A percentile compares a stretch with the other conserved stretches of the same genome.
Evolutionary conservation across 352 stramenopile species (phyloP).

Genomic region (Phytophthora podocarpi): DNA sequence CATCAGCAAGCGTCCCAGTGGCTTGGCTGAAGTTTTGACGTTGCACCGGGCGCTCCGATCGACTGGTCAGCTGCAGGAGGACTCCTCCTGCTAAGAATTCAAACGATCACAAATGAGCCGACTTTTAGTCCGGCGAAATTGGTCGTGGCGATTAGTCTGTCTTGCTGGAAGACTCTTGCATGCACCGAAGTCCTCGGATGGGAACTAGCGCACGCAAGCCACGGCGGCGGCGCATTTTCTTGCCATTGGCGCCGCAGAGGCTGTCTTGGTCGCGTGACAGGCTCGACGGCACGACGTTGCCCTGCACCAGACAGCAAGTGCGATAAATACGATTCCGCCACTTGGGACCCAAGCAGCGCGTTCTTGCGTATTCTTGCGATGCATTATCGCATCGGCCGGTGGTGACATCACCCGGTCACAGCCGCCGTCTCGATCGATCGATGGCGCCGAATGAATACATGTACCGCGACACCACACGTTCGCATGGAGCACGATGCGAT

Average conservation of each 20-base stretch:
- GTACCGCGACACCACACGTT: no score
- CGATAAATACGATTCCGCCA: constrained; percentile 11
- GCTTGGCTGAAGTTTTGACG: no score
- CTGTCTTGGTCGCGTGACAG: not conserved
- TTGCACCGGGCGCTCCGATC: no score
- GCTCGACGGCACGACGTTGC: not conserved
- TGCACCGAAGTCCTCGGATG: no score
- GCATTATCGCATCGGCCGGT: not conserved
- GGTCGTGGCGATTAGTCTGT: no score
- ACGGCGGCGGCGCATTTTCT: not conserved
- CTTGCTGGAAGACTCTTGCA: no score
- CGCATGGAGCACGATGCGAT: not conserved
- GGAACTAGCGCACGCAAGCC: not conserved
- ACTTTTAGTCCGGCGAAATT: no score
- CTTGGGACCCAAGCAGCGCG: constrained; percentile 15
- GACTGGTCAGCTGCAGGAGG: no score
- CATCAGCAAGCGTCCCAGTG: no score
- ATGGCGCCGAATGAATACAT: no score
- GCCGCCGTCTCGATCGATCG: not conserved
- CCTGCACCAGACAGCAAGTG: not conserved
- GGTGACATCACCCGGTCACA: constrained; percentile 20
- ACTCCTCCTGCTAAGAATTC: no score
- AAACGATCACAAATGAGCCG: no score
- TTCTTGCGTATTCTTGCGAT: constrained; percentile 31
- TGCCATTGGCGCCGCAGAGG: not conserved